phyloP scores from a whole-genome alignment of 176 grass and related monocot genomes.

The Avena sativa region DNA sequence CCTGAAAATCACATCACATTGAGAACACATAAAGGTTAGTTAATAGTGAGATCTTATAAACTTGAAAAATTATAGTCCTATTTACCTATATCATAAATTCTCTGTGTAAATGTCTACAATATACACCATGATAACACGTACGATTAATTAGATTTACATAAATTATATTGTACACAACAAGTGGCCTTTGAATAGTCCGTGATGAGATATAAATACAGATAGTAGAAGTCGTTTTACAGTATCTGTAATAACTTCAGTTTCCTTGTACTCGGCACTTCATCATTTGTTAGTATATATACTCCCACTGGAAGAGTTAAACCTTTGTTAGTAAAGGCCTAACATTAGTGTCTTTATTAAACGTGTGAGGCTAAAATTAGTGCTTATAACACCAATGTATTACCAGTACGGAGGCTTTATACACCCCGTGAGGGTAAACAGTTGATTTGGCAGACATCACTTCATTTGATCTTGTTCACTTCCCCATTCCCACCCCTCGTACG shows the following conservation, averaged over 20 bases:
- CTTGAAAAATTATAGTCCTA: neutral
- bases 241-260: neutral
- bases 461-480: neutral
- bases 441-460: neutral
- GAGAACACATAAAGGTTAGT: neutral
- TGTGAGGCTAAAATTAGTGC: neutral
- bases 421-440: too few species aligned
- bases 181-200: neutral
- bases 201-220: neutral
- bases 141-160: neutral
- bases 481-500: too few species aligned
- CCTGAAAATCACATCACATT: conserved; percentile 10
- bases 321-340: neutral
- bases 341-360: neutral
- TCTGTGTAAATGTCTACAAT: neutral
- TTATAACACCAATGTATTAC: neutral
- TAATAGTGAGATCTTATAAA: neutral
- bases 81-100: neutral
- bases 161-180: neutral
- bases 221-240: neutral
- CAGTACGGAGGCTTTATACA: neutral
- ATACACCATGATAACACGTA: neutral
- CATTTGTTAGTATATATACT: neutral
- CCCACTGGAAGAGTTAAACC: neutral
- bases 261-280: neutral